These are phyloP conservation scores for Hysterangium stoloniferum DNA, from an alignment of 768 basidiomycete species.

Conservation along the genomic window DNA sequence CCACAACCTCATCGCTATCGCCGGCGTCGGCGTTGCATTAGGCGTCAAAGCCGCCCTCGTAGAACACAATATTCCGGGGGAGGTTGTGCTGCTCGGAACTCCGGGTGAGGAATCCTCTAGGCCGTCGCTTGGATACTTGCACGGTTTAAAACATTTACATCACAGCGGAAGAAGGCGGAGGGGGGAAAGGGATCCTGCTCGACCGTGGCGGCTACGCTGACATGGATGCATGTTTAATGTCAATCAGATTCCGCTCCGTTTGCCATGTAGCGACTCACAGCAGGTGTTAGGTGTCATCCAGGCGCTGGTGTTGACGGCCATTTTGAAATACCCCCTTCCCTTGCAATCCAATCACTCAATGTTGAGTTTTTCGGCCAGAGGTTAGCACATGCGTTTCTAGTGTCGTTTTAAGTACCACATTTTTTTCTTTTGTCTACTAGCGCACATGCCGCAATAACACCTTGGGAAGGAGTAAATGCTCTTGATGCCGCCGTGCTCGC, in stretches of 20 bases:
- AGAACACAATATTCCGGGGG: constrained; percentile 55
- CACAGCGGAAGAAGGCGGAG: constrained; percentile 77
- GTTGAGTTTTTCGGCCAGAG: constrained; percentile 71
- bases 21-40: constrained; percentile 64
- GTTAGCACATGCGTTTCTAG: constrained; percentile 30
- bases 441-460: constrained; percentile 71
- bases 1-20: constrained; percentile 75
- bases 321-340: constrained; percentile 44
- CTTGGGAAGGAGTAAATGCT: constrained; percentile 82
- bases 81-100: constrained; percentile 66
- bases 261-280: neutral
- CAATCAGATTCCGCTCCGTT: constrained; percentile 13
- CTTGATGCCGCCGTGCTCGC: constrained; percentile 84
- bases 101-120: constrained; percentile 42
- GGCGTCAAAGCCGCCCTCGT: constrained; percentile 60
- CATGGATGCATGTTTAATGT: constrained; percentile 78
- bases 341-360: constrained; percentile 54
- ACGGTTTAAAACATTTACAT: neutral
- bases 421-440: constrained; percentile 26
- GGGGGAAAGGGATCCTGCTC: constrained; percentile 62
- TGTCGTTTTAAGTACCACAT: neutral
- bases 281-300: constrained; percentile 60
- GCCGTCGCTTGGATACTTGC: neutral
- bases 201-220: constrained; percentile 68
- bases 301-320: constrained; percentile 69